These are phyloP conservation scores for Tephrocybe sp. DNA, from an alignment of 768 basidiomycete species.

Conservation along the genomic window DNA sequence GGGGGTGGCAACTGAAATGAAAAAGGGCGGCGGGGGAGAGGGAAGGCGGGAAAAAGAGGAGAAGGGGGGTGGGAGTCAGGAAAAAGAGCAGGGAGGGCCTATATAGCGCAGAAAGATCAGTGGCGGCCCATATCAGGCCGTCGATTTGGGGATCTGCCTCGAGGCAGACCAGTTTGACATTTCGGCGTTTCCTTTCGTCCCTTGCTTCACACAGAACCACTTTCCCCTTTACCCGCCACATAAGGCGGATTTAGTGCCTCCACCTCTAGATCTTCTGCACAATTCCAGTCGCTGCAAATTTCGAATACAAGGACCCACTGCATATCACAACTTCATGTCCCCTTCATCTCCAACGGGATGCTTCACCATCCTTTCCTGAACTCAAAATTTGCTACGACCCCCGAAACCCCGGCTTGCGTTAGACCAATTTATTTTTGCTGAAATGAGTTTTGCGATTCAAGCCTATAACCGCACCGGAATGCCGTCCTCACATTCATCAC, in stretches of 20 bases:
- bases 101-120: constrained; percentile 23
- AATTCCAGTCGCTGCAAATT: not conserved
- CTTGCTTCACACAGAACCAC: constrained; percentile 12
- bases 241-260: constrained; percentile 15
- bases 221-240: constrained; percentile 17
- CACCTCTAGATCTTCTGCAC: constrained; percentile 1
- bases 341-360: constrained; percentile 12
- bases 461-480: constrained; percentile 11
- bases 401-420: constrained; percentile 12
- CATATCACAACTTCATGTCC: constrained; percentile 3
- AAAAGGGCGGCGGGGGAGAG: constrained; percentile 39
- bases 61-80: constrained; percentile 25
- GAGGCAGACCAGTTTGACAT: constrained; percentile 18
- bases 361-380: not conserved
- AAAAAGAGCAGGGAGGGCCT: constrained; percentile 23
- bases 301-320: not conserved
- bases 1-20: constrained; percentile 33
- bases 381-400: not conserved
- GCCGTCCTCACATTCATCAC: constrained; percentile 29
- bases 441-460: too few relatives aligned
- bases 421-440: too few relatives aligned
- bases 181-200: constrained; percentile 20
- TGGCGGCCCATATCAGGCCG: constrained; percentile 15
- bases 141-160: constrained; percentile 20
- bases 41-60: constrained; percentile 19